Base-by-base conservation (phyloP, 805 yeast species). In the Wickerhamiella siamensis region DNA sequence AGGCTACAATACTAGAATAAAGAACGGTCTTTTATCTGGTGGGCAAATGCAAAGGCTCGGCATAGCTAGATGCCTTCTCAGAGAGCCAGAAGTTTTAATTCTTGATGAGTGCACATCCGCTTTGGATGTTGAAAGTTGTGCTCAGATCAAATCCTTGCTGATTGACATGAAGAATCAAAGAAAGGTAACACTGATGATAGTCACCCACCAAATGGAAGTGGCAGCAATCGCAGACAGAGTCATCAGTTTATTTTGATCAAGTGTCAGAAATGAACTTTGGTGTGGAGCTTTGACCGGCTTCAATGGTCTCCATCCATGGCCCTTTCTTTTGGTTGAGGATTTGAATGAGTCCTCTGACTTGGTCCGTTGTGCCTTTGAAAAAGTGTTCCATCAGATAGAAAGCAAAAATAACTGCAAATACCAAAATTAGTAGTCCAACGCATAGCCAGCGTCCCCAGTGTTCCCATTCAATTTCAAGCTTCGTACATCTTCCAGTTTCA, bases 71-170 rank as follows among this genome's bases (percentile, higher is more conserved):
- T 91, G 94, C 0, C 47, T 91, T 3, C 44, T 87, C 4, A 61
- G 87, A 31, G 64, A 68, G 17, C 91, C 96, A 0, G 62, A 64
- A 24, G 66, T 91, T 4, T 53, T 75, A 40, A 62, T 77, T 16
- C 59, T 91, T 38, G 98, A 91, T 59, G 98, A 91, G 56, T 79
- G 87, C 51, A 86, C 97, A 0, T 77, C 96, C 0, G 81, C 94
- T 0, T 63, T 91, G 38, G 98, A 91, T 56, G 66, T 77, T 0
- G 70, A 66, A 16, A 80, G 77, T 48, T 58, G 80, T 0, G 50
- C 54, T 5, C 53, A 57, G 2, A 70, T 91, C n/a, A 62, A 67
- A 14, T 53, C 66, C 1, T 49, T 83, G 44, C 63, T 88, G 0
- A 41, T 54, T 2, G 57, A 63, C 14, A 52, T 69, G 31, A 48